Percentiles rank a stretch among this genome's conserved stretches.
Conservation (phyloP, 2,329 filamentous ascomycete species). For the Phialocephala subalpina region DNA sequence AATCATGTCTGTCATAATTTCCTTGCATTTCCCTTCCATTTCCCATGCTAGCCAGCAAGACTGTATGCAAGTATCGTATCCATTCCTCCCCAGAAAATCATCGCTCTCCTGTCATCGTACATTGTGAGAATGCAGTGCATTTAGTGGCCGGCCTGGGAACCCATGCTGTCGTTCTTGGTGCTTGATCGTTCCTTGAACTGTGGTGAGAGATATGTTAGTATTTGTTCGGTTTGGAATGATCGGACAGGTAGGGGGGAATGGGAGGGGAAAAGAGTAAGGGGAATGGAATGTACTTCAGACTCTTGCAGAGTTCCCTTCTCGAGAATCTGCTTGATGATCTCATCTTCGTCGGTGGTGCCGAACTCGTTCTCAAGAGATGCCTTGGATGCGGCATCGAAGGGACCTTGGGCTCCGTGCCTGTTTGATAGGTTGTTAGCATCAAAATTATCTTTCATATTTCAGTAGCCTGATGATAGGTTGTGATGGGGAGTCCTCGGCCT, state of each 20-base stretch:
- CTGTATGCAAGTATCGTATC: not conserved
- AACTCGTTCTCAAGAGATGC: constrained; percentile 84
- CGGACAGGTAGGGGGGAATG: not conserved
- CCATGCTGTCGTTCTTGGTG: constrained; percentile 44
- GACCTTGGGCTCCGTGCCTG: constrained; percentile 87
- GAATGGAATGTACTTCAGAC: constrained; percentile 59
- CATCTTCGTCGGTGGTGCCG: constrained; percentile 79
- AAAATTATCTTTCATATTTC: not conserved
- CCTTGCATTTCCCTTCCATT: constrained; percentile 6
- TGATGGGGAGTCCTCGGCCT: not conserved
- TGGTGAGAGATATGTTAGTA: constrained; percentile 26
- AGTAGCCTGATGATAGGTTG: not conserved
- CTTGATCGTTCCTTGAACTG: constrained; percentile 46
- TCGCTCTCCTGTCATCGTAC: not conserved
- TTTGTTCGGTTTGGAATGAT: constrained; percentile 5
- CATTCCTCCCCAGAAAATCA: constrained; percentile 7
- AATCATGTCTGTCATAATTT: constrained; percentile 13
- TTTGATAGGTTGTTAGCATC: constrained; percentile 4
- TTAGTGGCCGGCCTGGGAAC: constrained; percentile 39
- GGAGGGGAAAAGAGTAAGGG: constrained; percentile 42
- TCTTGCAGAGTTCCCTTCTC: constrained; percentile 76
- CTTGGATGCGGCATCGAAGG: constrained; percentile 79
- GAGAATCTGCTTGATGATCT: constrained; percentile 83
- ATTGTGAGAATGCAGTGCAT: not conserved
- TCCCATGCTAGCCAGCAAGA: constrained; percentile 12